Evolutionary conservation across 2,329 filamentous ascomycete species (phyloP), one percentile per base, ranked within the genome.

Genomic region (Talaromyces verruculosus): DNA sequence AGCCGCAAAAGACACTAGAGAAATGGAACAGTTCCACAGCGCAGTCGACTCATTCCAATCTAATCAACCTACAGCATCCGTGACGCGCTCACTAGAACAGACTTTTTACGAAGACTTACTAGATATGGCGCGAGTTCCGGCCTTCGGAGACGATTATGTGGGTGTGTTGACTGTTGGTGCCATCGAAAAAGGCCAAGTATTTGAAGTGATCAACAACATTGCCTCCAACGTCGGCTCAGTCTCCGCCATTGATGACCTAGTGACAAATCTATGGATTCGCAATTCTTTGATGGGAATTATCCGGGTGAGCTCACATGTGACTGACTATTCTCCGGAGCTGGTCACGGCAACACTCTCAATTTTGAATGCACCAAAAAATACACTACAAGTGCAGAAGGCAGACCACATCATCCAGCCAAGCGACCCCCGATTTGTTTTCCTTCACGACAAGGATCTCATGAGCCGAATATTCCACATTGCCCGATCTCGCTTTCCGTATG

Each of bases 401-500:
- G 8, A 25, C 28, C 64, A 68, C 10, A 66, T 71, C 22, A 69
- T 69, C 41, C 64, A 70, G 59, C 66, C 68, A 19, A 75, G 69
- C 47, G 77, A 79, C 51, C 77, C 85, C 71, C 76, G 79, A n/a
- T 76, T 77, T n/a, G 78, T 80, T 22, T 86, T 90, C 68, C 77
- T 89, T 28, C 78, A 83, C 19, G 87, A 91, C 68, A 76, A 82
- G 22, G 73, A 82, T 6, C 77, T 92, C 19, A 82, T 90, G 72
- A 82, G 80, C 33, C 76, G 78, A 19, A 77, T 90, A 68, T 87
- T 96, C 37, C 82, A 86, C 60, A 86, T 91, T 74, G 88, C 93
- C 6, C 84, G 89, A 51, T 85, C 87, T 67, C 88, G 94, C 64
- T 97, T 93, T 74, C 94, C 94, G 0, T 94, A 91, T 76, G 94